Evolutionary conservation across 2,329 filamentous ascomycete species (phyloP).

Genomic region (Davidsoniella virescens): DNA sequence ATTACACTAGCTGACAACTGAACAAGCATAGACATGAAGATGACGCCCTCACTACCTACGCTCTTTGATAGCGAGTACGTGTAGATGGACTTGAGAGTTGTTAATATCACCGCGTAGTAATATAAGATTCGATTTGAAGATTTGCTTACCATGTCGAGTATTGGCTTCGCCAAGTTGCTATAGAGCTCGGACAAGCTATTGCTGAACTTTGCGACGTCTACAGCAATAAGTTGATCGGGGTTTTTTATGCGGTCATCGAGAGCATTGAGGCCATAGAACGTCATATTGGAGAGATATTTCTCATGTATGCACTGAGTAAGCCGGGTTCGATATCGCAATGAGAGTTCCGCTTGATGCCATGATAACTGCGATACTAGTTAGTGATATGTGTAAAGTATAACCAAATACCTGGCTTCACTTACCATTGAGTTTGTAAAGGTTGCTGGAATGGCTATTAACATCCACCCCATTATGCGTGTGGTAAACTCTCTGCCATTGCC

Average conservation of each 20-base stretch:
- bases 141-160: slow-evolving; percentile 64
- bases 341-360: slow-evolving; percentile 91
- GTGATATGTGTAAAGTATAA: not conserved
- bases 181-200: slow-evolving; percentile 91
- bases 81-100: slow-evolving; percentile 51
- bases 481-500: slow-evolving; percentile 85
- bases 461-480: slow-evolving; percentile 88
- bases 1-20: slow-evolving; percentile 86
- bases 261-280: slow-evolving; percentile 90
- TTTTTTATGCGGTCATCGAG: slow-evolving; percentile 97
- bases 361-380: slow-evolving; percentile 47
- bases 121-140: not conserved
- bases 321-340: slow-evolving; percentile 79
- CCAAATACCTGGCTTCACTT: slow-evolving; percentile 19
- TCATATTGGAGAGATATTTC: slow-evolving; percentile 92
- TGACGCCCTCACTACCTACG: slow-evolving; percentile 88
- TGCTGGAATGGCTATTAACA: slow-evolving; percentile 87
- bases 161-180: slow-evolving; percentile 86
- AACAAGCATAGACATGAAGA: slow-evolving; percentile 88
- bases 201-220: slow-evolving; percentile 91
- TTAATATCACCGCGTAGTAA: slow-evolving; percentile 16
- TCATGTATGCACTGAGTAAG: slow-evolving; percentile 92
- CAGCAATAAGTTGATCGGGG: slow-evolving; percentile 89
- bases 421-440: slow-evolving; percentile 99
- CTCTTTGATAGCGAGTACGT: slow-evolving; percentile 86